A percentile compares a stretch with the other conserved stretches of the same genome.
phyloP scores from a whole-genome alignment of 139 green algal species.

The Yamagishiella unicocca region DNA sequence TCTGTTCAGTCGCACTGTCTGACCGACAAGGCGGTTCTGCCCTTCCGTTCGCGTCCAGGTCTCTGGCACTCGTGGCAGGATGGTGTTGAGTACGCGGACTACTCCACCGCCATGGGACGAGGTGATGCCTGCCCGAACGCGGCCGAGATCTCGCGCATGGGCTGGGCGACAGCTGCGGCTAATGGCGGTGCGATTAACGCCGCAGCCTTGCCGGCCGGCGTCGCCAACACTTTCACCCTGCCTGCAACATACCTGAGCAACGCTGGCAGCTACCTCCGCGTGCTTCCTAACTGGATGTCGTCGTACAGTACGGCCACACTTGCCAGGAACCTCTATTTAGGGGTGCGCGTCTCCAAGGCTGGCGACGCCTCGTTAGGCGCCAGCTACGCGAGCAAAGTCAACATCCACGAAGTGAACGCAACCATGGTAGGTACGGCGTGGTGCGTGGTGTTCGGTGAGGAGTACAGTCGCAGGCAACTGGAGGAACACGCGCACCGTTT shows the following conservation, averaged over 20 bases:
- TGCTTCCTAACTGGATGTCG: not conserved
- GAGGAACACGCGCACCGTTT: not conserved
- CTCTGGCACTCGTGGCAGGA: slow-evolving; percentile 9
- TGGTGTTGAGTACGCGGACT: not conserved
- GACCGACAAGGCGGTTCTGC: too few species aligned
- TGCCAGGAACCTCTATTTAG: slow-evolving; percentile 24
- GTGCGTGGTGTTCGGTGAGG: not conserved
- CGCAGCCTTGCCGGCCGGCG: not conserved
- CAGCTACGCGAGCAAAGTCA: not conserved
- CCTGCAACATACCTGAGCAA: slow-evolving; percentile 29
- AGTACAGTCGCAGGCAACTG: not conserved
- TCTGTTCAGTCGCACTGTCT: too few species aligned
- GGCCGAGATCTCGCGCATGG: not conserved
- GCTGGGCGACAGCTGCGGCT: not conserved
- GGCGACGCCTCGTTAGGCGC: not conserved
- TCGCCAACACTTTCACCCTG: not conserved
- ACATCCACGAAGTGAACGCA: slow-evolving; percentile 29
- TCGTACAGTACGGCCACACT: not conserved
- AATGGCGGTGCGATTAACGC: not conserved
- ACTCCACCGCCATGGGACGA: slow-evolving; percentile 18
- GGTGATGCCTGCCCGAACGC: slow-evolving; percentile 22
- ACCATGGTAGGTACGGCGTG: not conserved
- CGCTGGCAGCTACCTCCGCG: not conserved
- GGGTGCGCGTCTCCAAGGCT: not conserved
- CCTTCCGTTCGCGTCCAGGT: not conserved